phyloP scores from a whole-genome alignment of 2,329 filamentous ascomycete genomes.

The Fusarium sp. region DNA sequence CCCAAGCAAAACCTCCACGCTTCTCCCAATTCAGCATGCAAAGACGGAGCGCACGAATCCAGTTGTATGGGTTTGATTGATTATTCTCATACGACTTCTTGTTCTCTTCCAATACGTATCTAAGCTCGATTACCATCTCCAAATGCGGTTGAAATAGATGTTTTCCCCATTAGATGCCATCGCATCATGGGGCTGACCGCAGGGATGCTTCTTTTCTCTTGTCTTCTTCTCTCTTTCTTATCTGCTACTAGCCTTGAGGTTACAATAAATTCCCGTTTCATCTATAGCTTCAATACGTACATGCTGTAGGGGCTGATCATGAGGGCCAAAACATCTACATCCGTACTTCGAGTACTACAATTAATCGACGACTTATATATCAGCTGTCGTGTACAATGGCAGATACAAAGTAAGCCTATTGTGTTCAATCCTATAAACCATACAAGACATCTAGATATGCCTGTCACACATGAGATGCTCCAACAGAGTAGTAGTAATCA shows the following conservation, averaged over 20 bases:
- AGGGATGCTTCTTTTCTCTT: conserved; percentile 2
- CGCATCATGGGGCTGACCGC: conserved; percentile 26
- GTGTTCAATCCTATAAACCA: too few species aligned
- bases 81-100: conserved; percentile 9
- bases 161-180: neutral
- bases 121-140: neutral
- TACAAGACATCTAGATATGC: too few species aligned
- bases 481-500: conserved; percentile 2
- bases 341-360: neutral
- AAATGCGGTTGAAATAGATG: neutral
- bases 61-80: neutral
- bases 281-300: neutral
- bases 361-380: too few species aligned
- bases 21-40: neutral
- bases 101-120: neutral
- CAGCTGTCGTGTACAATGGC: too few species aligned
- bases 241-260: neutral
- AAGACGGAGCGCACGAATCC: conserved; percentile 18
- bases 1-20: conserved; percentile 9
- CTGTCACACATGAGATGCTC: neutral
- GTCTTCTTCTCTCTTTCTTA: conserved; percentile 7
- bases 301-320: conserved; percentile 10
- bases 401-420: too few species aligned
- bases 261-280: neutral
- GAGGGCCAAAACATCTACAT: conserved; percentile 17